These are phyloP conservation scores for Leccinum disarticulatum DNA, from an alignment of 768 basidiomycete genomes.

Conservation along the genomic window DNA sequence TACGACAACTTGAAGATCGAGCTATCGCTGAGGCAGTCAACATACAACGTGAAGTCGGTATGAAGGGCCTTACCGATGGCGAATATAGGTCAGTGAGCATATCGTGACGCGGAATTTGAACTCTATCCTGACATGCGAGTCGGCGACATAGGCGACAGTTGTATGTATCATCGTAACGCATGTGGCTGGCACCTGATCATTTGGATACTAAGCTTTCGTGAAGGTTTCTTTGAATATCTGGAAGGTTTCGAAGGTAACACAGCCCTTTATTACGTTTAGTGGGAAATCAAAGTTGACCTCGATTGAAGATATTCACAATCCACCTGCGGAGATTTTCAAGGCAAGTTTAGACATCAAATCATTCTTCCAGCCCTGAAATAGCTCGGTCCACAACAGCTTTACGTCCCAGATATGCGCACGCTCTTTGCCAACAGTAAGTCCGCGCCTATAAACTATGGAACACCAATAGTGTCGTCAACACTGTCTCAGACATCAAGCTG, in stretches of 20 bases:
- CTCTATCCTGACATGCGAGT: slow-evolving; percentile 2
- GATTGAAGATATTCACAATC: slow-evolving; percentile 21
- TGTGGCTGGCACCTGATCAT: not conserved
- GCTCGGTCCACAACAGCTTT: slow-evolving; percentile 17
- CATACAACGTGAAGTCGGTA: slow-evolving; percentile 27
- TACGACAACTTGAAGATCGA: slow-evolving; percentile 38
- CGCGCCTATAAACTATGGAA: not conserved
- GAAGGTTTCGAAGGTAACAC: slow-evolving; percentile 28
- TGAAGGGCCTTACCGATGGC: not conserved
- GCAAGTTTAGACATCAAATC: not conserved
- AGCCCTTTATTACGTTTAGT: not conserved
- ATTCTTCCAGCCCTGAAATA: not conserved
- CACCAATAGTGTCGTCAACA: not conserved
- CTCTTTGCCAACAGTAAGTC: slow-evolving; percentile 21
- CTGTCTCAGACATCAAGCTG: slow-evolving; percentile 16
- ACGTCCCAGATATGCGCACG: slow-evolving; percentile 27
- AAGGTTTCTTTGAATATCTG: slow-evolving; percentile 29
- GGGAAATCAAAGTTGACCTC: slow-evolving; percentile 1
- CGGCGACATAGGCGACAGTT: slow-evolving; percentile 21
- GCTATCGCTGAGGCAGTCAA: slow-evolving; percentile 37
- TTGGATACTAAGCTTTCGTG: slow-evolving; percentile 23
- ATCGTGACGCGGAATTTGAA: not conserved
- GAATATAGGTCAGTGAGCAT: not conserved
- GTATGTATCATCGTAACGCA: slow-evolving; percentile 7
- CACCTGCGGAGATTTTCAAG: slow-evolving; percentile 28